A percentile compares a stretch with the other conserved stretches of the same genome.
These are phyloP conservation scores for Dimocarpus longan DNA, from an alignment of 345 rosid genomes.

Conservation along the genomic window DNA sequence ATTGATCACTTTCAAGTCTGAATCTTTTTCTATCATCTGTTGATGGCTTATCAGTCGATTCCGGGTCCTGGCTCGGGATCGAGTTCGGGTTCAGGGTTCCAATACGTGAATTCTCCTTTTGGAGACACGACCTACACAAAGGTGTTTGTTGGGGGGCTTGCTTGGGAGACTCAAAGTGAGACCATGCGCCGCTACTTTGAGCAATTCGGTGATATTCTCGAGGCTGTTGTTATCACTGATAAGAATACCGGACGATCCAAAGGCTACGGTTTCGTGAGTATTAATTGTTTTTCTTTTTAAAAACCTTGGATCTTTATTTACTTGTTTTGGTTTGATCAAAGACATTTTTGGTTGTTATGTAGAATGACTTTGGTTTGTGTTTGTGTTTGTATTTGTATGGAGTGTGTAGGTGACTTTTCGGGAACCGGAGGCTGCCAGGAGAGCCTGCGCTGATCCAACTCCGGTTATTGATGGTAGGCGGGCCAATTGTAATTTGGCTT, in stretches of 20 bases:
- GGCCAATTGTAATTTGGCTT: constrained; percentile 96
- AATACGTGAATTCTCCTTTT: constrained; percentile 71
- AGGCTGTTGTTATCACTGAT: constrained; percentile 94
- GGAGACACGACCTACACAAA: constrained; percentile 90
- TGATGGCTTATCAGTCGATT: constrained; percentile 65
- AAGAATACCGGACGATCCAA: constrained; percentile 95
- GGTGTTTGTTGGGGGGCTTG: constrained; percentile 91
- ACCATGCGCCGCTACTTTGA: constrained; percentile 83
- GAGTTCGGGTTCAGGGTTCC: constrained; percentile 54
- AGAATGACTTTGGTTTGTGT: constrained; percentile 44
- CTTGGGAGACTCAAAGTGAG: constrained; percentile 93
- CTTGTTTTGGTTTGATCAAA: not conserved
- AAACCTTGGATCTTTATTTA: not conserved
- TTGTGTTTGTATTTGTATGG: constrained; percentile 55
- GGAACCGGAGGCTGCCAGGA: constrained; percentile 94
- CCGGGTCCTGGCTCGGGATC: constrained; percentile 54
- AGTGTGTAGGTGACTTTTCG: constrained; percentile 94
- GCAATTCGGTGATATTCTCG: constrained; percentile 86
- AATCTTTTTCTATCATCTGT: not conserved
- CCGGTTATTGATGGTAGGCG: constrained; percentile 94
- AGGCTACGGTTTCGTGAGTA: constrained; percentile 99
- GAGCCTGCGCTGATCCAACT: constrained; percentile 85
- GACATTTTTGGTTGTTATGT: constrained; percentile 2
- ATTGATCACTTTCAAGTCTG: constrained; percentile 5
- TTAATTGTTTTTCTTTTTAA: constrained; percentile 10